A percentile compares a stretch with the other conserved stretches of the same genome.
These are phyloP conservation scores for Persicaria tinctoria DNA, from an alignment of 148 eudicot genomes.

Conservation along the genomic window DNA sequence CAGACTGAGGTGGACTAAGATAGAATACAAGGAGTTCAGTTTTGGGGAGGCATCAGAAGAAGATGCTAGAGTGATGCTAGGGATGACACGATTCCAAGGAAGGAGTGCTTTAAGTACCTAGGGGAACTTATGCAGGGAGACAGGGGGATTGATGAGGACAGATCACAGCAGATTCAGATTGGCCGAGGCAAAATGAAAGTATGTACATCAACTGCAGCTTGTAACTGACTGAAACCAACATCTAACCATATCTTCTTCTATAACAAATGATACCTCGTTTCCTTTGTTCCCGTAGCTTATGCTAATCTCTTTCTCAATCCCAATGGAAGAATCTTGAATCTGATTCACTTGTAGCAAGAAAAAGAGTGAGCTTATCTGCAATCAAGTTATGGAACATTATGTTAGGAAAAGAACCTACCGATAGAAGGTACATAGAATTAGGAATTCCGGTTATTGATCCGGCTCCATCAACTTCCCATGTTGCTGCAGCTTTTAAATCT, in stretches of 20 bases:
- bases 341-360: constrained; percentile 27
- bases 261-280: constrained; percentile 60
- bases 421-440: constrained; percentile 85
- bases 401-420: constrained; percentile 35
- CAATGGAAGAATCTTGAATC: constrained; percentile 28
- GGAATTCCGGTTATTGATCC: constrained; percentile 72
- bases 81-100: too few species aligned
- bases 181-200: background rate
- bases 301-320: constrained; percentile 56
- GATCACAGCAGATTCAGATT: background rate
- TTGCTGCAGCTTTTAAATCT: constrained; percentile 74
- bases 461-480: constrained; percentile 92
- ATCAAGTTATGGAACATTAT: background rate
- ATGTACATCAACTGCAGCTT: background rate
- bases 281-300: constrained; percentile 97
- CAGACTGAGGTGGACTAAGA: too few species aligned
- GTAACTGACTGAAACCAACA: background rate
- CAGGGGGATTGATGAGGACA: too few species aligned
- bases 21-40: too few species aligned
- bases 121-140: too few species aligned
- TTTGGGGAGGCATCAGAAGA: too few species aligned
- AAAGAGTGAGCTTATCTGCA: constrained; percentile 10
- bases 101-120: too few species aligned
- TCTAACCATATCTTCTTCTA: background rate
- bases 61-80: too few species aligned